phyloP scores from a whole-genome alignment of 495 filamentous ascomycete genomes.

The Daldinia childiae region DNA sequence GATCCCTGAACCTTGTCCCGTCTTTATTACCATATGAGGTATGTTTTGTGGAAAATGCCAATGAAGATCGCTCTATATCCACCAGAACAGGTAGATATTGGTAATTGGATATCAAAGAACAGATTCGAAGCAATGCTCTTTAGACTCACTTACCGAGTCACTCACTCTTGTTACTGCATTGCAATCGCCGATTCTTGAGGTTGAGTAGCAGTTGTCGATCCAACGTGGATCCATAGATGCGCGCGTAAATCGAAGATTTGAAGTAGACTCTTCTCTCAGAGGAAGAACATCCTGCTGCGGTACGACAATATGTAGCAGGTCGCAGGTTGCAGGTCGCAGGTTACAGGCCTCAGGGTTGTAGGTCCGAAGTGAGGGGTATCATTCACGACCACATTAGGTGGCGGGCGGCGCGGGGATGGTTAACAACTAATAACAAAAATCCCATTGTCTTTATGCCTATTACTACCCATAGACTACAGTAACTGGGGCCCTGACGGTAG shows the following conservation, averaged over 20 bases:
- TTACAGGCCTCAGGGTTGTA: conserved; percentile 22
- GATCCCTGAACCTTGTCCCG: conserved; percentile 38
- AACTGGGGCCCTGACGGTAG: conserved; percentile 16
- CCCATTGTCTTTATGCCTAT: background rate
- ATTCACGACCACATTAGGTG: conserved; percentile 32
- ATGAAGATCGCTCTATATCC: conserved; percentile 27
- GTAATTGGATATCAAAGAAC: conserved; percentile 8
- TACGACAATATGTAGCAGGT: conserved; percentile 24
- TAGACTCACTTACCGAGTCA: conserved; percentile 7
- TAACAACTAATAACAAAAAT: conserved; percentile 21
- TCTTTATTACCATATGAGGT: conserved; percentile 11
- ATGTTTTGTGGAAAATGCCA: conserved; percentile 21
- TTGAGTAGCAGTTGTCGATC: conserved; percentile 21
- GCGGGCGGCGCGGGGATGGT: conserved; percentile 28
- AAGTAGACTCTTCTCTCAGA: conserved; percentile 14
- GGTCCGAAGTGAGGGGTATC: conserved; percentile 37
- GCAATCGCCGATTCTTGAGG: conserved; percentile 9
- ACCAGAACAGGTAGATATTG: conserved; percentile 13
- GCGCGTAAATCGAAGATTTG: conserved; percentile 19
- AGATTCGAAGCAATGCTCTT: background rate
- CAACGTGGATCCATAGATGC: conserved; percentile 39
- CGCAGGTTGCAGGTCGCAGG: too few species aligned
- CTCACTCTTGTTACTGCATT: conserved; percentile 15
- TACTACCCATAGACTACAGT: background rate
- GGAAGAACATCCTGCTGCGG: conserved; percentile 32